These are phyloP conservation scores for Fomitopsis pulvina DNA, from an alignment of 768 basidiomycete genomes.

Conservation along the genomic window DNA sequence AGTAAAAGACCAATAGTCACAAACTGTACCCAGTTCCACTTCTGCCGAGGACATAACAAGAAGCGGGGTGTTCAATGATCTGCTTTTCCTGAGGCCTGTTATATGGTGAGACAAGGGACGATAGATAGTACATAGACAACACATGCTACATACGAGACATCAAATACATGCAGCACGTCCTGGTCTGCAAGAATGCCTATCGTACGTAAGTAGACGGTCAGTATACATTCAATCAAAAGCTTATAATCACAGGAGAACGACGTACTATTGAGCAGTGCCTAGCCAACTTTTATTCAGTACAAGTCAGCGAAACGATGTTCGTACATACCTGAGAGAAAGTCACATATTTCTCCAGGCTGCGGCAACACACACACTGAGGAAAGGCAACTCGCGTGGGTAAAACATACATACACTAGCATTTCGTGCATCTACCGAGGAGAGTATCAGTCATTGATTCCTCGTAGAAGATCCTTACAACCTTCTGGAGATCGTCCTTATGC, in stretches of 20 bases:
- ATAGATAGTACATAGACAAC: neutral
- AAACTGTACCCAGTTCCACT: conserved; percentile 52
- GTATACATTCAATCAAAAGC: too few relatives aligned
- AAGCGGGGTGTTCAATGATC: conserved; percentile 54
- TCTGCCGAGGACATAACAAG: conserved; percentile 53
- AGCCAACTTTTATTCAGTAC: too few relatives aligned
- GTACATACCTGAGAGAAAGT: conserved; percentile 21
- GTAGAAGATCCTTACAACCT: conserved; percentile 28
- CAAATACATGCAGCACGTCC: conserved; percentile 29
- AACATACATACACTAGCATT: conserved; percentile 44
- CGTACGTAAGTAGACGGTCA: neutral
- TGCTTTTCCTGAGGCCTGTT: conserved; percentile 39
- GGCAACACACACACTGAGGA: neutral
- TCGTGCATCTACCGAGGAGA: conserved; percentile 41
- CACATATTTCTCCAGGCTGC: conserved; percentile 22
- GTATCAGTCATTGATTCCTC: neutral
- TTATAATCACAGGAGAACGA: too few relatives aligned
- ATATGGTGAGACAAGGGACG: neutral
- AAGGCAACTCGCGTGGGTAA: neutral
- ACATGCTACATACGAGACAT: conserved; percentile 18
- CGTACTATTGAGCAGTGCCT: conserved; percentile 33
- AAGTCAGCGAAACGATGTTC: neutral
- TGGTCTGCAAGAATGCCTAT: conserved; percentile 44
- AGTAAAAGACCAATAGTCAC: neutral
- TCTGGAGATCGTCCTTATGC: conserved; percentile 37